A percentile compares a stretch with the other conserved stretches of the same genome.
phyloP scores from a whole-genome alignment of 1,139 yeast species.

The Yarrowia galli region DNA sequence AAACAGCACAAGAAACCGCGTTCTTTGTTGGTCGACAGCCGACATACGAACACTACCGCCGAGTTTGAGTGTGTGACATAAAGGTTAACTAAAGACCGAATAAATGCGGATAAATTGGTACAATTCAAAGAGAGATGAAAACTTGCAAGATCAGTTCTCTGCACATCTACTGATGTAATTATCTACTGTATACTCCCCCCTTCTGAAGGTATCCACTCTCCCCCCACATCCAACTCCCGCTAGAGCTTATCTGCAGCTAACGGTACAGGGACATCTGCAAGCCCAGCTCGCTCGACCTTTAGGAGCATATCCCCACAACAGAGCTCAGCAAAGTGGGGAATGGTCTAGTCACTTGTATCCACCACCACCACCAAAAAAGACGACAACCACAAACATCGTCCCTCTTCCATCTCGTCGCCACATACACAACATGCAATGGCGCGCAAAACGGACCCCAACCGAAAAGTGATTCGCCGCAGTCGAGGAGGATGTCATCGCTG shows the following conservation, averaged over 20 bases:
- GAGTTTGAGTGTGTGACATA: neutral
- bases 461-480: slow-evolving; percentile 43
- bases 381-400: too few relatives aligned
- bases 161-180: too few relatives aligned
- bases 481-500: slow-evolving; percentile 50
- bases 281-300: neutral
- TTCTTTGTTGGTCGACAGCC: slow-evolving; percentile 21
- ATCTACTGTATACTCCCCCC: too few relatives aligned
- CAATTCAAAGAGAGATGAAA: too few relatives aligned
- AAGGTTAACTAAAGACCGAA: too few relatives aligned
- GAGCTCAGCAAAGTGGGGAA: slow-evolving; percentile 24
- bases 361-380: too few relatives aligned
- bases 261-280: slow-evolving; percentile 28
- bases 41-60: neutral
- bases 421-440: slow-evolving; percentile 24
- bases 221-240: neutral
- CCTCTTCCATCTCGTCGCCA: too few relatives aligned
- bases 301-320: slow-evolving; percentile 19
- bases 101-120: neutral
- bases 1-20: neutral
- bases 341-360: neutral
- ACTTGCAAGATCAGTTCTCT: too few relatives aligned
- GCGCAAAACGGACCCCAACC: slow-evolving; percentile 36
- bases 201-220: too few relatives aligned
- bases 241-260: slow-evolving; percentile 27